Conservation (phyloP, 441 rosid species). For the Iberis amara region DNA sequence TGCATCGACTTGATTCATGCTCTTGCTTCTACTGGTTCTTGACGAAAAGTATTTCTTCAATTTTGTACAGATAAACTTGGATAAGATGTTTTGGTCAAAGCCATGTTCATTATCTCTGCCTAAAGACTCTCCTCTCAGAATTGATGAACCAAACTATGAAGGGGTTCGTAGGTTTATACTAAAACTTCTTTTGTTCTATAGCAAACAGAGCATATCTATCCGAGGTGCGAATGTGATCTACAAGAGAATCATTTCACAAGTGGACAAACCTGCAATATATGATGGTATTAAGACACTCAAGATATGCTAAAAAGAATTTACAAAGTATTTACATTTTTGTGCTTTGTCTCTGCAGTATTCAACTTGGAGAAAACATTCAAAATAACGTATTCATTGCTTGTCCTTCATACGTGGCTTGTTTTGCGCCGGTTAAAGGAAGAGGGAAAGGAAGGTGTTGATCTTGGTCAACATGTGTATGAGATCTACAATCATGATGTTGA, state of each 20-base stretch:
- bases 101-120: conserved; percentile 85
- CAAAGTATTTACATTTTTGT: conserved; percentile 2
- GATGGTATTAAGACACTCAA: conserved; percentile 41
- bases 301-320: not conserved
- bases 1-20: conserved; percentile 7
- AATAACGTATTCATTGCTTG: conserved; percentile 74
- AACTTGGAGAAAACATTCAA: conserved; percentile 91
- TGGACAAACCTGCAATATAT: conserved; percentile 73
- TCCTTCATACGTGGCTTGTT: conserved; percentile 88
- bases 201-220: conserved; percentile 77
- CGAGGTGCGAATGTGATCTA: conserved; percentile 80
- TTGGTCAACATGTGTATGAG: conserved; percentile 88
- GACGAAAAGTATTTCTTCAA: not conserved
- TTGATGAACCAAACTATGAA: conserved; percentile 69
- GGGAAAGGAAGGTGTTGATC: conserved; percentile 85
- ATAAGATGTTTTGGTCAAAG: conserved; percentile 75
- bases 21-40: conserved; percentile 5
- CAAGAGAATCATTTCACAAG: conserved; percentile 56
- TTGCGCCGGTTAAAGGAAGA: conserved; percentile 80
- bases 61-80: conserved; percentile 50
- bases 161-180: conserved; percentile 55
- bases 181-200: conserved; percentile 68
- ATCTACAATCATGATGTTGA: conserved; percentile 89
- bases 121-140: conserved; percentile 60
- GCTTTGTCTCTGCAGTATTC: conserved; percentile 52